Evolutionary conservation across 352 stramenopile genomes (phyloP).

Genomic region (Ophiocytium majus): DNA sequence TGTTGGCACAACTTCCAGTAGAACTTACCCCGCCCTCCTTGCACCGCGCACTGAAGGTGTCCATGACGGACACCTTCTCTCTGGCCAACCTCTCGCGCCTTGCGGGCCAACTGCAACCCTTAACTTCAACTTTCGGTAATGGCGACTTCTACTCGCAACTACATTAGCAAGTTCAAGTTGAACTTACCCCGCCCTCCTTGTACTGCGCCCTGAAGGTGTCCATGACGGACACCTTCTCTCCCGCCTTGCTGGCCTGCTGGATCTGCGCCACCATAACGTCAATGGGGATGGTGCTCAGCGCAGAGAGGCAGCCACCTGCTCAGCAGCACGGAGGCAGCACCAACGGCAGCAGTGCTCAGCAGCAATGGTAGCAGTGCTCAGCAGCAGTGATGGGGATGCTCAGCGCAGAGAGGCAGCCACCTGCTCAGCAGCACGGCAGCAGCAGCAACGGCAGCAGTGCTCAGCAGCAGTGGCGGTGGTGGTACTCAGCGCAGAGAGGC

Average conservation of each 20-base stretch:
- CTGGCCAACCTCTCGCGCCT: slow-evolving; percentile 78
- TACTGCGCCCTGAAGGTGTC: slow-evolving; percentile 71
- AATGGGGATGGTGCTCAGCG: slow-evolving; percentile 78
- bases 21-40: slow-evolving; percentile 69
- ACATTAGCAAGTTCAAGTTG: no score
- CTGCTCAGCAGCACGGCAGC: neutral
- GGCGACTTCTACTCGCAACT: no score
- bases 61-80: slow-evolving; percentile 69
- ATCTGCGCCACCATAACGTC: slow-evolving; percentile 88
- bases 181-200: slow-evolving; percentile 65
- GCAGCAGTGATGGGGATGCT: neutral
- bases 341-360: neutral
- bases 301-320: slow-evolving; percentile 72
- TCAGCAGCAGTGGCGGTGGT: slow-evolving; percentile 50
- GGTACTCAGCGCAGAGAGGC: slow-evolving; percentile 71
- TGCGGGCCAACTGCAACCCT: no score
- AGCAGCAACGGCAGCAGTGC: neutral
- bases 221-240: slow-evolving; percentile 71
- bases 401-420: no score
- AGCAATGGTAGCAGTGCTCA: neutral
- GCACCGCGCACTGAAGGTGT: slow-evolving; percentile 71
- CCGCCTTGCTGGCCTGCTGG: slow-evolving; percentile 81
- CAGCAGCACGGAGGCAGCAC: slow-evolving; percentile 55
- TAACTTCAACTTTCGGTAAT: no score
- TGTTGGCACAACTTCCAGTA: no score